Base-by-base conservation (phyloP, 768 basidiomycete species). In the Trametes gibbosa region DNA sequence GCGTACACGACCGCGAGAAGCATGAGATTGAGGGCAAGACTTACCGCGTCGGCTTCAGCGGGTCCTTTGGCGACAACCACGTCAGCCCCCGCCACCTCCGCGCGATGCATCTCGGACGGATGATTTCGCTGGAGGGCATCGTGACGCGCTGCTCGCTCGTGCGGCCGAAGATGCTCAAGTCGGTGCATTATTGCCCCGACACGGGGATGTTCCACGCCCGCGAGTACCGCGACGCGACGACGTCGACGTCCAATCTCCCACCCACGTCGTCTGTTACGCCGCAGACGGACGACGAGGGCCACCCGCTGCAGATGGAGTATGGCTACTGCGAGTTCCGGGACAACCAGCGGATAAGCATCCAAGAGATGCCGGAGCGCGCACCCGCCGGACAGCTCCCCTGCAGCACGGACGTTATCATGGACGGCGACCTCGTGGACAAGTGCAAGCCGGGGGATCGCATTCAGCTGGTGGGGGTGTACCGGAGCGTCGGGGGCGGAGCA, bases 351-450 rank as follows among this genome's bases (percentile, higher is more conserved):
- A 92, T 98, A 70, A 94, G 87, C 72, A 98, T 99, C 62, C 97
- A 99, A 76, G 97, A 99, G 70, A 98, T 99, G 96, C 97, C 97
- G 2, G 97, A 99, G 75, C 86, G 97, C 23, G 95, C 97, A 14
- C 97, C 97, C 24, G 91, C 97, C 43, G 97, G 97, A 27, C 96
- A 98, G 73, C 79, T 99, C 27, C 97, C 97, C 45, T 83, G 97
- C 48, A 95, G 95, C 67, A 95, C 94, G 35, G 97, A 99, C 72
- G 89, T 98, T 52, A 91, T 98, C 45, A 75, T 98, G 63, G 96
- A 97, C 65, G 95, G 97, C 63, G 97, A 99, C 72, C 77, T 98
- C 50, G 97, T 99, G 32, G 97, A 99, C 75, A 88, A 85, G 69
- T 97, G 94, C 72, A 99, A 99, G 74, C 96, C 97, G 6, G 97